A percentile compares a stretch with the other conserved stretches of the same genome.
These are phyloP conservation scores for Monosporascus ibericus DNA, from an alignment of 2,329 filamentous ascomycete species.

Conservation along the genomic window DNA sequence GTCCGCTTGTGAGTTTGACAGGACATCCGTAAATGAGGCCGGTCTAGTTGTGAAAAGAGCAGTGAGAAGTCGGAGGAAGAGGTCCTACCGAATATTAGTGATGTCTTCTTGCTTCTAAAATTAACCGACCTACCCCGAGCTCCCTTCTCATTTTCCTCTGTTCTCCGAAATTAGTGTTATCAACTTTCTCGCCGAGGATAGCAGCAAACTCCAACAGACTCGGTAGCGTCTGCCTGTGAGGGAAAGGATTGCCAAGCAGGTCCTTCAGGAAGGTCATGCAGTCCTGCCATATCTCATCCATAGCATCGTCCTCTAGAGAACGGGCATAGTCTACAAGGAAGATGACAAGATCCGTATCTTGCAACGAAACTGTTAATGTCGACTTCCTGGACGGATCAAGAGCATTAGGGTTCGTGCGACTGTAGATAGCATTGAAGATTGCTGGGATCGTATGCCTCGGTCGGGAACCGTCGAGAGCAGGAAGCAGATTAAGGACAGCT, in stretches of 20 bases:
- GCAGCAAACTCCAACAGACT: constrained; percentile 82
- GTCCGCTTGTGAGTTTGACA: constrained; percentile 31
- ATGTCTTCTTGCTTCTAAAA: background rate
- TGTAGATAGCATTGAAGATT: constrained; percentile 94
- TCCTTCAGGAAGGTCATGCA: constrained; percentile 88
- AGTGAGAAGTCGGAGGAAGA: constrained; percentile 80
- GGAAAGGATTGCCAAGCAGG: constrained; percentile 86
- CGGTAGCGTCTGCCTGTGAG: constrained; percentile 84
- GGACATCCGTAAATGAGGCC: constrained; percentile 58
- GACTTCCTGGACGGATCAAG: constrained; percentile 78
- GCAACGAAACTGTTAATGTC: constrained; percentile 77
- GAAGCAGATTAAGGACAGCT: constrained; percentile 77
- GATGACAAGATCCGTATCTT: constrained; percentile 75
- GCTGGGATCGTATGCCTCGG: constrained; percentile 90
- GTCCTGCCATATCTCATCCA: constrained; percentile 97
- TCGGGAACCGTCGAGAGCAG: constrained; percentile 83
- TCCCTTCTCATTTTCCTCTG: constrained; percentile 88
- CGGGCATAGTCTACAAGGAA: constrained; percentile 88
- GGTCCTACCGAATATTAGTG: constrained; percentile 54
- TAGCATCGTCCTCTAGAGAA: constrained; percentile 90
- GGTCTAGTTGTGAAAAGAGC: constrained; percentile 92
- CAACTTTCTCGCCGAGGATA: constrained; percentile 87
- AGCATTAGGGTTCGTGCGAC: constrained; percentile 77
- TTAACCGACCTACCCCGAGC: constrained; percentile 59
- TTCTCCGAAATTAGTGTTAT: constrained; percentile 96